phyloP scores from a whole-genome alignment of 139 green algal genomes.

The Cymbomonas tetramitiformis region DNA sequence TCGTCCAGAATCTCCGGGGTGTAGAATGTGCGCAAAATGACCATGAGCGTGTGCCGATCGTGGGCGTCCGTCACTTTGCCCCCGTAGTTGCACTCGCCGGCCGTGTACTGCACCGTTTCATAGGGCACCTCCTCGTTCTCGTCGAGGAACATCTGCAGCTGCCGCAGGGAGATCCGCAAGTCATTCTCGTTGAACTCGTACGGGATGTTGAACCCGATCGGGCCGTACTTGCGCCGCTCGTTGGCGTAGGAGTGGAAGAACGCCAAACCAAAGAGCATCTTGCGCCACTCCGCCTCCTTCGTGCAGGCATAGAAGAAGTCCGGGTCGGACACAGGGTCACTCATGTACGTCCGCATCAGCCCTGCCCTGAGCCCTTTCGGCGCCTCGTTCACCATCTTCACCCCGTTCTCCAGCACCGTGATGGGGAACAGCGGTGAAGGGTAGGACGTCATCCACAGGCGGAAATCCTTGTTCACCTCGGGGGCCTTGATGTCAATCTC shows the following conservation, averaged over 20 bases:
- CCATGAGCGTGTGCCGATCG: constrained; percentile 47
- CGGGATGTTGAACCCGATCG: constrained; percentile 60
- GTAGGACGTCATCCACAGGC: constrained; percentile 52
- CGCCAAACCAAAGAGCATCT: constrained; percentile 40
- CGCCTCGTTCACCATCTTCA: constrained; percentile 63
- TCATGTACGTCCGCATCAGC: constrained; percentile 41
- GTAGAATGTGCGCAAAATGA: constrained; percentile 38
- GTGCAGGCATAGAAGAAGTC: constrained; percentile 32
- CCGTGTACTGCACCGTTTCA: constrained; percentile 36
- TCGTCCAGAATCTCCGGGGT: constrained; percentile 32
- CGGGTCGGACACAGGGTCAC: constrained; percentile 37
- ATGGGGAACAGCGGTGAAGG: constrained; percentile 46
- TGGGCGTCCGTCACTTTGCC: constrained; percentile 57
- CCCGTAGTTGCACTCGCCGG: constrained; percentile 64
- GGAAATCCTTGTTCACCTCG: constrained; percentile 32
- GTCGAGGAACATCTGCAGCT: constrained; percentile 62
- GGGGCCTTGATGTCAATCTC: constrained; percentile 23
- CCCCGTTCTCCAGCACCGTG: constrained; percentile 48
- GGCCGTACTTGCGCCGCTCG: constrained; percentile 58
- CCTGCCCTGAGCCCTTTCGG: constrained; percentile 57
- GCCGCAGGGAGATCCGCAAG: constrained; percentile 45
- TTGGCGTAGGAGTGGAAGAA: constrained; percentile 44
- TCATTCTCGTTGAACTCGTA: constrained; percentile 55
- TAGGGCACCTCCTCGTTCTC: constrained; percentile 36
- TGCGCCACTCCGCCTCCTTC: constrained; percentile 22